A percentile compares a stretch with the other conserved stretches of the same genome.
Conservation (phyloP, 2,329 filamentous ascomycete genomes). For the Microdochium bolleyi region DNA sequence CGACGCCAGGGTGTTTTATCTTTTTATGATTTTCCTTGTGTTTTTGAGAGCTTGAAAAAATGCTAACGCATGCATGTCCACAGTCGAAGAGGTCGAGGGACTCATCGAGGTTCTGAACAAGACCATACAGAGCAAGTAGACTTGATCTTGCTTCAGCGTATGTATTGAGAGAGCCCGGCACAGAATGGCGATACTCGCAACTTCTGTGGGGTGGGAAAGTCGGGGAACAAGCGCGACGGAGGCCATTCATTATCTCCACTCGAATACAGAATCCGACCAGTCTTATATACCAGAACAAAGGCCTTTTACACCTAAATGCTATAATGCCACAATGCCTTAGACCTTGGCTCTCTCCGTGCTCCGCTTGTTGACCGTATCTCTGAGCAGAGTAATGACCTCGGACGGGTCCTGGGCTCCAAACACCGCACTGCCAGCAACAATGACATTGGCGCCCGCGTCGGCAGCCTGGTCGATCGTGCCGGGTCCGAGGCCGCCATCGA, state of each 20-base stretch:
- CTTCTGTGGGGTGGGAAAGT: neutral
- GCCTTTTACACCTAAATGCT: too few relatives aligned
- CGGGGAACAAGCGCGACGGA: too few relatives aligned
- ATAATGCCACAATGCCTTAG: too few relatives aligned
- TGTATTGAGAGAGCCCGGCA: neutral
- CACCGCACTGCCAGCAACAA: slow-evolving; percentile 92
- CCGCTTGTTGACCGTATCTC: slow-evolving; percentile 66
- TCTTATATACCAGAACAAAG: too few relatives aligned
- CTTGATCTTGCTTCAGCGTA: neutral
- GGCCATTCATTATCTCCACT: too few relatives aligned
- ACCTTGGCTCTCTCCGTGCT: neutral
- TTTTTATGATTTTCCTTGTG: neutral
- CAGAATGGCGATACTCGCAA: neutral
- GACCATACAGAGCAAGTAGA: slow-evolving; percentile 24
- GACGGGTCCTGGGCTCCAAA: slow-evolving; percentile 86
- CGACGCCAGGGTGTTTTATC: neutral
- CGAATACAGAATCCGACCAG: too few relatives aligned
- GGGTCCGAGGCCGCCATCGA: slow-evolving; percentile 85
- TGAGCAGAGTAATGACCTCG: slow-evolving; percentile 76
- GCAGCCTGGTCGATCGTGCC: slow-evolving; percentile 90
- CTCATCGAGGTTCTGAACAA: slow-evolving; percentile 45
- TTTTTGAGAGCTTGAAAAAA: neutral
- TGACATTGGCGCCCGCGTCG: slow-evolving; percentile 93
- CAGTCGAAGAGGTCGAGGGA: slow-evolving; percentile 47
- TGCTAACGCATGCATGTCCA: slow-evolving; percentile 4